Conservation (phyloP, 2,329 filamentous ascomycete species). For the Ilyonectria destructans region DNA sequence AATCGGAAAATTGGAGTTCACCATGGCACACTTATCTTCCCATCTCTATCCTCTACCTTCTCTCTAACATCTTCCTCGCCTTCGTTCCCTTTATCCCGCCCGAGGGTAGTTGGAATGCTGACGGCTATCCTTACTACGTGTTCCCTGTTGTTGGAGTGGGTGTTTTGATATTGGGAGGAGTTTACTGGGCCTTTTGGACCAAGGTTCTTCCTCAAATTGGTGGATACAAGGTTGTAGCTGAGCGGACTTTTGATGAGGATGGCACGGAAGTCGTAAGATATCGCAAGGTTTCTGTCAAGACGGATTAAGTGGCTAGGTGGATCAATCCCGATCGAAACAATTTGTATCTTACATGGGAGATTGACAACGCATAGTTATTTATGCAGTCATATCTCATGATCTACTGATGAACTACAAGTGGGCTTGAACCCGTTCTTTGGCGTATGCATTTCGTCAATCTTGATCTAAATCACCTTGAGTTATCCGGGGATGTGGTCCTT, state of each 20-base stretch:
- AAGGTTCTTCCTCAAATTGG: constrained; percentile 65
- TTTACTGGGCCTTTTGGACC: constrained; percentile 71
- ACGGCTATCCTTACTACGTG: constrained; percentile 70
- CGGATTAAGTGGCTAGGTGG: constrained; percentile 25
- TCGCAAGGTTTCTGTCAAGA: constrained; percentile 51
- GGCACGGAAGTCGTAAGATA: constrained; percentile 61
- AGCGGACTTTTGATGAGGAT: constrained; percentile 59
- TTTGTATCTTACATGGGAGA: background rate
- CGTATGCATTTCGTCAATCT: no score
- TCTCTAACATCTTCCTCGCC: constrained; percentile 68
- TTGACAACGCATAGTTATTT: background rate
- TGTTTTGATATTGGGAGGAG: constrained; percentile 65
- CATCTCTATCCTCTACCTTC: constrained; percentile 64
- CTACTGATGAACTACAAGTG: background rate
- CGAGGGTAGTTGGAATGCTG: constrained; percentile 61
- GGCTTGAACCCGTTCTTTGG: background rate
- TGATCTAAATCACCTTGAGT: no score
- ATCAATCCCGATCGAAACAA: background rate
- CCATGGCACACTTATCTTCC: constrained; percentile 68
- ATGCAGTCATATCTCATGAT: background rate
- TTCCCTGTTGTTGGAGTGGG: constrained; percentile 70
- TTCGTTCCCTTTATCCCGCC: constrained; percentile 72
- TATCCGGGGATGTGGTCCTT: no score
- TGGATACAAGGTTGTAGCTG: constrained; percentile 65
- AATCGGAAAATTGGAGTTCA: constrained; percentile 68